Evolutionary conservation across 257 asterid genomes (phyloP), one percentile per base, ranked within the genome.

Genomic region (Fraxinus anomala): DNA sequence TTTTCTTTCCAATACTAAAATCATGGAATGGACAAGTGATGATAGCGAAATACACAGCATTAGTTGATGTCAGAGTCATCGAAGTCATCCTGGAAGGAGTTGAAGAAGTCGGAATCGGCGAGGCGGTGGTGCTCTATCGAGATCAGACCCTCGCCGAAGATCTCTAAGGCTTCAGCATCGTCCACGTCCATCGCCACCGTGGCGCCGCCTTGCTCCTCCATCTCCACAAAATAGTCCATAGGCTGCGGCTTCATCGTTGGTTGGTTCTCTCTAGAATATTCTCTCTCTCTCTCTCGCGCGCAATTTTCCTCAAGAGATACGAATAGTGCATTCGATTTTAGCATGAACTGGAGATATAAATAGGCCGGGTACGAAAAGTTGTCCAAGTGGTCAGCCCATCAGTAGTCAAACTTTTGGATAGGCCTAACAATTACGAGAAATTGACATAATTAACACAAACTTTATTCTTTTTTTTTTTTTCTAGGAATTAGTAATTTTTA

Each of bases 131-230:
- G 81, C 21, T 85, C 89, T 51, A 78, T 49, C 26, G 80, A 70
- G 68, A 85, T 65, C 2, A 86, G 82, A 26, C 85, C 83, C 2
- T 81, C 89, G 21, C 85, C 84, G 65, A 85, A 83, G 39, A 85
- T 34, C 13, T 87, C 91, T 24, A 80, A 78, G 3, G 87, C 78
- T 11, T 87, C 91, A 13, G 76, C 80, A 10, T 87, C 91, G 49
- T 87, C 91, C 0, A 87, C 88, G 76, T 87, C 88, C 91, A 87
- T 87, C 2, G 89, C 88, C 69, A 85, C 83, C 0, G 88, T 76
- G 7, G 85, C 16, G 6, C 82, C 80, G 7, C 36, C 36, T 0
- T 85, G 85, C 76, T 85, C 89, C 9, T 87, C 91, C 65, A 81
- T 56, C 19, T 85, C 89, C 7, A 69, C 77, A 24, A 74, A 74